These are phyloP conservation scores for Aspergillus carlsbadensis DNA, from an alignment of 495 filamentous ascomycete genomes.

Conservation along the genomic window DNA sequence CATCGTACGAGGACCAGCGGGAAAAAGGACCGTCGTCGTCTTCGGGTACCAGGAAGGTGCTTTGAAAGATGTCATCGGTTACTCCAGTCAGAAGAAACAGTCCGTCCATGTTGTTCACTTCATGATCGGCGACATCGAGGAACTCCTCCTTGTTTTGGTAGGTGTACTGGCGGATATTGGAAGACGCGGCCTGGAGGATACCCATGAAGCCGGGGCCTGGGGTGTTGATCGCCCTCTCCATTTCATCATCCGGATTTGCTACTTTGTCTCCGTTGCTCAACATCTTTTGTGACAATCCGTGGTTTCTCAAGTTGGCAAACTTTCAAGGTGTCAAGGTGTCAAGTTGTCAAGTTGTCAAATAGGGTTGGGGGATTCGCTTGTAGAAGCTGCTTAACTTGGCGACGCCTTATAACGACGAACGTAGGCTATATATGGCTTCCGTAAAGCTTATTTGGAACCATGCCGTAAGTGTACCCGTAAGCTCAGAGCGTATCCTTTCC, in stretches of 20 bases:
- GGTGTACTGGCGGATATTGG: neutral
- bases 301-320: too few relatives aligned
- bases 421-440: too few relatives aligned
- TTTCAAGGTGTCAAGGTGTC: too few relatives aligned
- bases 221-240: neutral
- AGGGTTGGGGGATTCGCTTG: too few relatives aligned
- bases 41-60: neutral
- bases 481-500: too few relatives aligned
- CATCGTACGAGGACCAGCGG: neutral
- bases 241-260: neutral
- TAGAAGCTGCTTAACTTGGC: too few relatives aligned
- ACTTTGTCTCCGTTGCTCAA: too few relatives aligned
- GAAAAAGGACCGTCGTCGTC: neutral
- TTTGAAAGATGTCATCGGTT: neutral
- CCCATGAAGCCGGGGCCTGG: conserved; percentile 1
- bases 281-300: too few relatives aligned
- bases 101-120: neutral
- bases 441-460: too few relatives aligned
- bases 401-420: too few relatives aligned
- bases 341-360: too few relatives aligned
- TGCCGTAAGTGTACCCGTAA: too few relatives aligned
- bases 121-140: neutral
- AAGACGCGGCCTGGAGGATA: neutral
- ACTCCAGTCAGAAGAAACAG: neutral
- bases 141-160: neutral